Percentiles rank a stretch among this genome's conserved stretches.
Evolutionary conservation across 2,329 filamentous ascomycete genomes (phyloP).

Genomic region (Ciborinia camelliae): DNA sequence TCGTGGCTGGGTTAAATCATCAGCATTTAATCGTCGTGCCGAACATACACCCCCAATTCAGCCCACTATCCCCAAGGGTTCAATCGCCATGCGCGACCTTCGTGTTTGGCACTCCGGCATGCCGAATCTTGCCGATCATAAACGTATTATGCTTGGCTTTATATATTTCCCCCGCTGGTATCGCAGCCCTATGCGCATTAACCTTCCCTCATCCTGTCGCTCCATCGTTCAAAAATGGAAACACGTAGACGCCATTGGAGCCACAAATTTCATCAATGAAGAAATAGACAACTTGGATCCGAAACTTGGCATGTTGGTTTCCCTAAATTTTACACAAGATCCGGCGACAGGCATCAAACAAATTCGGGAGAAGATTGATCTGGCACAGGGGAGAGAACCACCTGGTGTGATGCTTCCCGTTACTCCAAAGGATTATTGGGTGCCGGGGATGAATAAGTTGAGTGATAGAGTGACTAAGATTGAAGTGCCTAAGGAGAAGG

Average conservation of each 20-base stretch:
- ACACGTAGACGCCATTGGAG: conserved; percentile 4
- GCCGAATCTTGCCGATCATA: conserved; percentile 49
- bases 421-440: conserved; percentile 9
- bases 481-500: neutral
- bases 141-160: conserved; percentile 52
- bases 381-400: neutral
- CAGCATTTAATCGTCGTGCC: conserved; percentile 33
- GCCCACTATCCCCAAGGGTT: conserved; percentile 18
- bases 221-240: neutral
- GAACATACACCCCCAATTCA: conserved; percentile 18
- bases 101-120: conserved; percentile 50
- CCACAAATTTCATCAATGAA: conserved; percentile 6
- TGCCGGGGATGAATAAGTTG: neutral
- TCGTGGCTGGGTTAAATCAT: conserved; percentile 28
- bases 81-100: conserved; percentile 21
- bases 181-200: conserved; percentile 10
- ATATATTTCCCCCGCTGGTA: conserved; percentile 20
- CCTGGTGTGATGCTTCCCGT: neutral
- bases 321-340: conserved; percentile 16
- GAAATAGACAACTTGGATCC: conserved; percentile 3
- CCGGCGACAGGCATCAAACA: neutral
- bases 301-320: neutral
- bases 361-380: conserved; percentile 4
- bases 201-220: neutral
- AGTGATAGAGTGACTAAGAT: neutral